Base-by-base conservation (phyloP, 805 yeast species). In the Saccharomycopsis fibuligera region DNA sequence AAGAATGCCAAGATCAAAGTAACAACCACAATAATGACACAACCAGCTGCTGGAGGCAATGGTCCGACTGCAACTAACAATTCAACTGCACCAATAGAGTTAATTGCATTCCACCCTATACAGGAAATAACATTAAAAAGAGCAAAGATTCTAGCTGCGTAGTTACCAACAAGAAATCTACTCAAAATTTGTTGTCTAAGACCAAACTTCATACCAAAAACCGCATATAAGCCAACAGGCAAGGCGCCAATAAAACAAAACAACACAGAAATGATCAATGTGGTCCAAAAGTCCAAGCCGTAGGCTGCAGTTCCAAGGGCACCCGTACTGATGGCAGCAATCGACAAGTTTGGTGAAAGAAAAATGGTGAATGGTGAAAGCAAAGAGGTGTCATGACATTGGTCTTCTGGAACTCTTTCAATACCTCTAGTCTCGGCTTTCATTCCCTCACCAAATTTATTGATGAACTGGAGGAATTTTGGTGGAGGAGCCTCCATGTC, bases 41-140 rank as follows among this genome's bases (percentile, higher is more conserved):
- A 83, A 31, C 93, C 96, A 35, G 87, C 96, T 90, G 95, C 85
- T 33, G 91, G 85, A 31, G 96, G 96, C 56, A 83, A 69, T 43
- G 69, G 65, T 35, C 69, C 69, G 6, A 53, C 65, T 69, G 70
- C 87, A 33, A 33, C 37, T 6, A 33, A 33, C 55, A 89, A 69
- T 65, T 87, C 93, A 21, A 96, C 96, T 30, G 93, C 80, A 27
- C 88, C 84, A 78, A 89, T 85, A 54, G 86, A 86, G 67, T 90
- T 90, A 42, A 88, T 91, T 9, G 96, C 87, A 66, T 93, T 86
- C 97, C 97, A 90, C 58, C 97, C 96, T 48, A 89, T 78, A 75
- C 96, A 86, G 24, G 96, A 90, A 54, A 90, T 65, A 60, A 81
- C 76, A 62, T 89, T 88, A 62, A 90, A 71, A 39, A 82, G 64